These are phyloP conservation scores for Colletotrichum sp. DNA, from an alignment of 2,329 filamentous ascomycete genomes.

Conservation along the genomic window DNA sequence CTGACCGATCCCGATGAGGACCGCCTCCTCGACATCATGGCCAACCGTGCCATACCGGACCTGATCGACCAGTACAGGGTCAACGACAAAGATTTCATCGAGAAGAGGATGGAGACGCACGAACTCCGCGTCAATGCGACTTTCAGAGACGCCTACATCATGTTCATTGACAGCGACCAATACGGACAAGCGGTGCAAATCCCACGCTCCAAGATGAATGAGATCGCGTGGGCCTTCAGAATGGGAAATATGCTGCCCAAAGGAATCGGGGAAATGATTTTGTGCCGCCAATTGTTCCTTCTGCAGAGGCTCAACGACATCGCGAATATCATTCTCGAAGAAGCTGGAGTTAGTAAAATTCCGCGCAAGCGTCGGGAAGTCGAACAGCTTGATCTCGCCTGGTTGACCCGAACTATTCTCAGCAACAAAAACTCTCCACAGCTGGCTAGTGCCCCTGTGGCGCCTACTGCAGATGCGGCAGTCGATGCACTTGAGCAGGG, in stretches of 20 bases:
- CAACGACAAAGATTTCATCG: slow-evolving; percentile 39
- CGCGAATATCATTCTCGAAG: slow-evolving; percentile 46
- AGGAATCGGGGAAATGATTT: slow-evolving; percentile 36
- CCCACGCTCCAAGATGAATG: slow-evolving; percentile 26
- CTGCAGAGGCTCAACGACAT: slow-evolving; percentile 44
- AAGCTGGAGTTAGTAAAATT: slow-evolving; percentile 31
- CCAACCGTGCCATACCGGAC: slow-evolving; percentile 38
- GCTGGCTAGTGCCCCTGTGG: slow-evolving; percentile 32
- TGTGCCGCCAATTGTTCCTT: slow-evolving; percentile 41
- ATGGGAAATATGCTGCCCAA: slow-evolving; percentile 31
- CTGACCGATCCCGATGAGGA: slow-evolving; percentile 38
- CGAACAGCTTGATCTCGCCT: not conserved
- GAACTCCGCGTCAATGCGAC: slow-evolving; percentile 32
- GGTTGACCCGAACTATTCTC: not conserved
- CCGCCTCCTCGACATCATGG: slow-evolving; percentile 41
- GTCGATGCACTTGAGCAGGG: slow-evolving; percentile 30
- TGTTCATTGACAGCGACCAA: slow-evolving; percentile 23
- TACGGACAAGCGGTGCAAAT: slow-evolving; percentile 41
- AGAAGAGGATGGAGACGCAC: slow-evolving; percentile 34
- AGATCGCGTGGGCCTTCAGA: slow-evolving; percentile 25
- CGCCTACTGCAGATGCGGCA: slow-evolving; percentile 19
- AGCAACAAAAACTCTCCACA: too few species aligned
- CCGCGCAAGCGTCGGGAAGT: too few species aligned
- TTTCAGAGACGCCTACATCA: slow-evolving; percentile 38
- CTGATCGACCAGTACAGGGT: slow-evolving; percentile 40